phyloP scores from a whole-genome alignment of 441 rosid species.

The Populus hybrid region DNA sequence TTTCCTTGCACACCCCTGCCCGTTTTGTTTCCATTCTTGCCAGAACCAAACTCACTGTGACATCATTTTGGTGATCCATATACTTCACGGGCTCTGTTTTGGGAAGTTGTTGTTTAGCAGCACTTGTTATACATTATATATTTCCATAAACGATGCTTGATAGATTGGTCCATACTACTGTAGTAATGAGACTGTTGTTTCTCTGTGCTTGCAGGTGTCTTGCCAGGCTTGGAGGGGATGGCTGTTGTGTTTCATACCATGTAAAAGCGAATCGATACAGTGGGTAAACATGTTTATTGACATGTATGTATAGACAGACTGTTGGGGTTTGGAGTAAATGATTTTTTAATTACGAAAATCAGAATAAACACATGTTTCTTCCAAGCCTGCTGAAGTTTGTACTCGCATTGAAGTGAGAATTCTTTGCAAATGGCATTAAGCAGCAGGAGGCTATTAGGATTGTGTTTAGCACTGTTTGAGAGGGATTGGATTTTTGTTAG shows the following conservation, averaged over 20 bases:
- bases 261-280: background rate
- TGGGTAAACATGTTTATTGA: background rate
- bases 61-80: background rate
- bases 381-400: background rate
- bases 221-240: background rate
- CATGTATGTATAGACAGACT: slow-evolving; percentile 16
- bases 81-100: background rate
- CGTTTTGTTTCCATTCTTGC: background rate
- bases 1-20: background rate
- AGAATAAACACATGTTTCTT: background rate
- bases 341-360: slow-evolving; percentile 7
- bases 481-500: background rate
- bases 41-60: background rate
- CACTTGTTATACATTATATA: too few relatives aligned
- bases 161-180: background rate
- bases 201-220: slow-evolving; percentile 21
- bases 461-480: background rate
- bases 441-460: background rate
- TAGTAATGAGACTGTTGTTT: background rate
- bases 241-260: background rate
- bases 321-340: slow-evolving; percentile 3
- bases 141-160: background rate
- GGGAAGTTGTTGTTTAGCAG: too few relatives aligned
- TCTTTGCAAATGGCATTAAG: background rate
- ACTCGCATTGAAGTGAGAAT: background rate